Evolutionary conservation across 208 protist genomes (phyloP).

Genomic region (Trypanosoma scelopori): DNA sequence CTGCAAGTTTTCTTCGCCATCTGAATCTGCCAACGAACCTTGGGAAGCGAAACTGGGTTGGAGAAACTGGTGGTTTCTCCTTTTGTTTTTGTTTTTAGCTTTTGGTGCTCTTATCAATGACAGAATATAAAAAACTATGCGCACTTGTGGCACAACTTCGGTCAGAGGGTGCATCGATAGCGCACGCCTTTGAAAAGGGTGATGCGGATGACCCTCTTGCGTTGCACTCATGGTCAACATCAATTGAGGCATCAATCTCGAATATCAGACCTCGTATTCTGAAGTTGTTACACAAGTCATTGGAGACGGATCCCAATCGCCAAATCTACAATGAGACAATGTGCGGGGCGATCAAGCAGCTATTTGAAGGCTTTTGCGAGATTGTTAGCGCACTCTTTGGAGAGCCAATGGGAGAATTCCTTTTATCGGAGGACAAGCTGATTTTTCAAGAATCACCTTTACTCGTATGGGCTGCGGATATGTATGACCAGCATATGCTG

Average conservation of each 20-base stretch:
- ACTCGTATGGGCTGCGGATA: conserved; percentile 30
- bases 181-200: conserved; percentile 16
- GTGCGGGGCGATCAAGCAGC: conserved; percentile 77
- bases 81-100: neutral
- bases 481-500: conserved; percentile 51
- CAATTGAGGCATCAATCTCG: conserved; percentile 28
- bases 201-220: conserved; percentile 9
- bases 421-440: conserved; percentile 27
- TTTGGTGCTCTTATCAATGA: conserved; percentile 33
- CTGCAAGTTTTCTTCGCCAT: neutral
- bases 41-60: neutral
- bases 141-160: conserved; percentile 36
- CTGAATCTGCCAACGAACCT: neutral
- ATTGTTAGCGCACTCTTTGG: conserved; percentile 26
- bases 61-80: neutral
- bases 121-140: conserved; percentile 71
- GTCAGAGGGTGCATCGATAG: conserved; percentile 26
- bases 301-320: conserved; percentile 73
- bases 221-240: conserved; percentile 23
- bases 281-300: conserved; percentile 68
- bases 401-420: conserved; percentile 8
- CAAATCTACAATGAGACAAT: conserved; percentile 92
- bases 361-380: conserved; percentile 52
- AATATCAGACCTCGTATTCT: conserved; percentile 45
- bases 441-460: conserved; percentile 32